Evolutionary conservation across 805 yeast genomes (phyloP).

Genomic region (Saccharomyces jurei): DNA sequence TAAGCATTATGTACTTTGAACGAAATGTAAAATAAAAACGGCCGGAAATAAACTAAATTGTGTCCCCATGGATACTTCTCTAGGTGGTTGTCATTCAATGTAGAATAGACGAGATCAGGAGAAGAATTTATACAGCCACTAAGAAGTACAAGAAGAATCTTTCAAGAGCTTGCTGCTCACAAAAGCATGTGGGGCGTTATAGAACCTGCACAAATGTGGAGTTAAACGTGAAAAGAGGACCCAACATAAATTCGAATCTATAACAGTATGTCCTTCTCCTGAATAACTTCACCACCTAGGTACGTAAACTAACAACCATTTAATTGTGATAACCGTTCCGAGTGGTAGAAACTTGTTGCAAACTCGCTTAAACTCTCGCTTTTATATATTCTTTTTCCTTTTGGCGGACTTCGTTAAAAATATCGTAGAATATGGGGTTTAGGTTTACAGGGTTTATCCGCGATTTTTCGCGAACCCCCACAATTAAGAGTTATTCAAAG

Average conservation of each 20-base stretch:
- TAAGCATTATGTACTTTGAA: neutral
- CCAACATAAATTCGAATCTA: neutral
- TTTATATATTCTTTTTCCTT: neutral
- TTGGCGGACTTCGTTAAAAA: neutral
- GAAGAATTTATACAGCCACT: neutral
- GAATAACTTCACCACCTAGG: neutral
- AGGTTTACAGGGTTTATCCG: neutral
- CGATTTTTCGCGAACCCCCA: neutral
- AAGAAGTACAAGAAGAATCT: neutral
- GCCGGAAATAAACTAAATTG: neutral
- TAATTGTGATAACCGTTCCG: neutral
- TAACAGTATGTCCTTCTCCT: neutral
- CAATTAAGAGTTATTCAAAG: neutral
- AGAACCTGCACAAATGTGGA: neutral
- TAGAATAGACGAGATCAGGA: neutral
- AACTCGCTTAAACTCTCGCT: neutral
- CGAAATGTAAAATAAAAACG: neutral
- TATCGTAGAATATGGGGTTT: neutral
- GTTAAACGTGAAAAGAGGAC: neutral
- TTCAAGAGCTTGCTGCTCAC: neutral
- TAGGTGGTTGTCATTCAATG: no score
- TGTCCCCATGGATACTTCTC: neutral
- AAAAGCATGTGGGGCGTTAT: neutral
- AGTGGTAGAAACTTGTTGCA: neutral
- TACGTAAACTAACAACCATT: neutral